Evolutionary conservation across 176 grass and related monocot species (phyloP), one percentile per base, ranked within the genome.

Genomic region (Panicum miliaceum): DNA sequence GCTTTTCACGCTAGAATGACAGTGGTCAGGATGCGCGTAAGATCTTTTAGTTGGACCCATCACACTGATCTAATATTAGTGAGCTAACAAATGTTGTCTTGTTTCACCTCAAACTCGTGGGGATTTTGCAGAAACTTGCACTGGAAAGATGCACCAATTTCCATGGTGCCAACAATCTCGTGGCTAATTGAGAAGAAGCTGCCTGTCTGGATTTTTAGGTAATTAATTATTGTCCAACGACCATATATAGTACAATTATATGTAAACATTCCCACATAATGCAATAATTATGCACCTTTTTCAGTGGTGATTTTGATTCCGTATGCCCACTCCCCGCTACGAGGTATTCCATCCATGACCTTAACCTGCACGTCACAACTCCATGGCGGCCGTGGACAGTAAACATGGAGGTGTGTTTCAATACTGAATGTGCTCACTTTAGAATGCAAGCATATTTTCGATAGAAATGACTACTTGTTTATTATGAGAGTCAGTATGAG

Each of bases 381-480:
- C 59, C 86, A 53, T 94, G 92, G 92, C 83, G 68, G 26, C 92
- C 92, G 2, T 94, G 92, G 88, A 62, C 84, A 6, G 60, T 66
- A 80, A 56, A 87, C 23, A 82, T 54, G 62, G 85, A 90, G 77
- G 85, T 85, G 69, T 25, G 5, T 20, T 46, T 43, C 75, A 23
- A 15, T 27, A 12, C 43, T 1, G 43, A 72, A 61, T 26, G 25
- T 13, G 8, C 22, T 22, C 9, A 25, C 57, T 54, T 20, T 54
- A n/a, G 22, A 60, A 62, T 62, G 25, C 23, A 63, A 18, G 1
- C 15, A 37, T 13, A 26, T 47, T 60, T 4, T 57, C 4, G 25
- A 25, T 27, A 61, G 2, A 61, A 12, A 61, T 15, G 4, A 9
- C 58, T 12, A 59, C 1, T 11, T 12, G 3, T 61, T 27, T 27